phyloP scores from a whole-genome alignment of 495 filamentous ascomycete genomes.

The Aspergillus leporis region DNA sequence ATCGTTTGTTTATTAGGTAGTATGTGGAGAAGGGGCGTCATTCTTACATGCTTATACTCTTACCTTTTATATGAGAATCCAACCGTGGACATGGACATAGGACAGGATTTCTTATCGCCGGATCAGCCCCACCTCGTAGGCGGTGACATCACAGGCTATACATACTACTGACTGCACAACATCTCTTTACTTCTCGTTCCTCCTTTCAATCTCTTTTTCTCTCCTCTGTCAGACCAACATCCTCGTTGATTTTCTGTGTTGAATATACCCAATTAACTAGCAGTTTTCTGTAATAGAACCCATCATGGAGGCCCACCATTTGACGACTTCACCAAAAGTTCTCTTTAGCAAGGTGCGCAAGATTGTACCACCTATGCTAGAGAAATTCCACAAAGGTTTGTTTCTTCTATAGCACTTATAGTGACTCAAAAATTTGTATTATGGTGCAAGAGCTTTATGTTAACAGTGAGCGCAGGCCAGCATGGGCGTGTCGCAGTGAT shows the following conservation, averaged over 20 bases:
- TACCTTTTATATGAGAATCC: background rate
- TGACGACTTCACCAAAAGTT: constrained; percentile 63
- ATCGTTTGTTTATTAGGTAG: background rate
- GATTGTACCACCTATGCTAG: constrained; percentile 92
- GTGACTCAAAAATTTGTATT: background rate
- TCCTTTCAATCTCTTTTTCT: constrained; percentile 2
- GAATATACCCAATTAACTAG: background rate
- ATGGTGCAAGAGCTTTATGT: constrained; percentile 13
- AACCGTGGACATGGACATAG: background rate
- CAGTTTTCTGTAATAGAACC: background rate
- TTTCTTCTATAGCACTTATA: constrained; percentile 1
- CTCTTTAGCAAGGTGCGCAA: constrained; percentile 80
- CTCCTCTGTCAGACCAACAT: constrained; percentile 1
- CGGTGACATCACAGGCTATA: constrained; percentile 42
- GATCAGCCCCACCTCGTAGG: constrained; percentile 35
- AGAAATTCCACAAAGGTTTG: constrained; percentile 93
- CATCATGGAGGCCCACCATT: constrained; percentile 48
- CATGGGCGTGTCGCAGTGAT: constrained; percentile 91
- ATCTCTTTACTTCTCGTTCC: constrained; percentile 3
- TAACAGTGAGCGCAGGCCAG: constrained; percentile 62
- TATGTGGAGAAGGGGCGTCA: constrained; percentile 23
- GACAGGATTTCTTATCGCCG: constrained; percentile 11
- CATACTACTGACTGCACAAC: constrained; percentile 15
- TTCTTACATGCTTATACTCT: constrained; percentile 16
- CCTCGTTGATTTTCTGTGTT: background rate